These are phyloP conservation scores for Colletotrichum melonis DNA, from an alignment of 2,329 filamentous ascomycete species.

Conservation along the genomic window DNA sequence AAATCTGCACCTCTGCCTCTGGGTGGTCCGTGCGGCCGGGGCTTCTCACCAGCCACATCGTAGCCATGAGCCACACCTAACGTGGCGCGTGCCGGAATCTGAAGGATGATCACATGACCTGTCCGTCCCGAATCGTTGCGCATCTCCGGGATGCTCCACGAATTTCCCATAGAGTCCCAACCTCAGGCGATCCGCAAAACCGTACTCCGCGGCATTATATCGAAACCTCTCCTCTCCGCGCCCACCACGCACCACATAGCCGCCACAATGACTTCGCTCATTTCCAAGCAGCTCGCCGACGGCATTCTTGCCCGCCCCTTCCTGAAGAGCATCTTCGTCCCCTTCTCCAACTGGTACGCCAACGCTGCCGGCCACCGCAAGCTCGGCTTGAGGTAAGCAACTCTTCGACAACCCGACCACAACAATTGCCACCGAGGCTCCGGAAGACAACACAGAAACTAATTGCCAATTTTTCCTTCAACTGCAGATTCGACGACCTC, in stretches of 20 bases:
- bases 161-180: slow-evolving; percentile 32
- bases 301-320: slow-evolving; percentile 82
- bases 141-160: slow-evolving; percentile 35
- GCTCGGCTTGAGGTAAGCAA: slow-evolving; percentile 84
- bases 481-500: slow-evolving; percentile 86
- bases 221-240: slow-evolving; percentile 32
- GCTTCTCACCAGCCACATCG: background rate
- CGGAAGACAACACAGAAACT: background rate
- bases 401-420: background rate
- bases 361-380: slow-evolving; percentile 92
- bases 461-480: background rate
- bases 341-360: slow-evolving; percentile 88
- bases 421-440: background rate
- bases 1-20: background rate
- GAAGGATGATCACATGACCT: slow-evolving; percentile 32
- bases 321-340: slow-evolving; percentile 82
- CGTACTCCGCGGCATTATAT: slow-evolving; percentile 35
- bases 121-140: slow-evolving; percentile 33
- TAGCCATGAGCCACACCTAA: background rate
- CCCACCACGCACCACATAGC: slow-evolving; percentile 43
- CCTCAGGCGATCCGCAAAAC: slow-evolving; percentile 34
- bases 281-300: slow-evolving; percentile 36
- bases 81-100: slow-evolving; percentile 18
- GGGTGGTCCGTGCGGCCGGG: slow-evolving; percentile 2
- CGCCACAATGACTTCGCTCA: slow-evolving; percentile 72